Evolutionary conservation across 1,139 yeast genomes (phyloP).

Genomic region (Pneumocystis oryctolagi): DNA sequence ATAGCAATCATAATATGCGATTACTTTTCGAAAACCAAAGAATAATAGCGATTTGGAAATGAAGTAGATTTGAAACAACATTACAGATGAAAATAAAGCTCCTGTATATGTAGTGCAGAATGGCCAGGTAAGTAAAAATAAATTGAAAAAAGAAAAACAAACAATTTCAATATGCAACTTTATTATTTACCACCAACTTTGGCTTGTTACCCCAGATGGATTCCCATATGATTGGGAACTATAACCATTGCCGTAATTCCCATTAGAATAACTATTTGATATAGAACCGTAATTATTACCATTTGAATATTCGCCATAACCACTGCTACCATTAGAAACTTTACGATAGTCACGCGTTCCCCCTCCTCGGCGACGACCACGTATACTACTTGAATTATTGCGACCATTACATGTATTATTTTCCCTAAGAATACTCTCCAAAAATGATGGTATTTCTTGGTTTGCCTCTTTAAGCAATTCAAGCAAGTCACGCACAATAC

Average conservation of each 20-base stretch:
- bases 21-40: background rate
- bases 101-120: background rate
- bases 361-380: slow-evolving; percentile 41
- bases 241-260: background rate
- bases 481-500: slow-evolving; percentile 73
- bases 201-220: background rate
- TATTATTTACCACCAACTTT: background rate
- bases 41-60: background rate
- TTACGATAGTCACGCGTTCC: slow-evolving; percentile 32
- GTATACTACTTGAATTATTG: slow-evolving; percentile 25
- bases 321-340: slow-evolving; percentile 23
- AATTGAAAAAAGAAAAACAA: background rate
- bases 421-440: slow-evolving; percentile 70
- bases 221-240: background rate
- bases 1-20: background rate
- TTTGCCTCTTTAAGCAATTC: slow-evolving; percentile 88
- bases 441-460: slow-evolving; percentile 89
- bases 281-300: slow-evolving; percentile 6
- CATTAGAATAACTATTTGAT: background rate
- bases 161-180: background rate
- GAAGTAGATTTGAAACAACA: background rate
- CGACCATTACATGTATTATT: slow-evolving; percentile 42
- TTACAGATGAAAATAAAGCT: background rate
- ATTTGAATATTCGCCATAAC: slow-evolving; percentile 17
- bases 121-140: background rate